Base-by-base conservation (phyloP, 805 yeast genomes). In the Candida ipomoeae region DNA sequence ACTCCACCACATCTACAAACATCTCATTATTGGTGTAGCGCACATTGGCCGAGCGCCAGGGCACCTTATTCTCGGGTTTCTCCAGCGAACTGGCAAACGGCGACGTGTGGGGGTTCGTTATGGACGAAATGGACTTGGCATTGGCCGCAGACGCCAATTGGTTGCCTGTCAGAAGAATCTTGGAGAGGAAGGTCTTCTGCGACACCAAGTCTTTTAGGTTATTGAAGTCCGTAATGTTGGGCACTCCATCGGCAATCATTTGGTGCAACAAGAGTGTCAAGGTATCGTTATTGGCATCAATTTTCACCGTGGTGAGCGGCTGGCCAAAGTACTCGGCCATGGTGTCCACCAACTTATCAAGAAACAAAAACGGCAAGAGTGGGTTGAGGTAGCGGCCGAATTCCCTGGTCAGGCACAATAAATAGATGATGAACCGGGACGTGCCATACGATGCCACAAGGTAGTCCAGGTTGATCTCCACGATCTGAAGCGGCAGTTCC, bases 41-140 rank as follows among this genome's bases (percentile, higher is more conserved):
- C n/a, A 87, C 85, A 55, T 82, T 79, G 4, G 83, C 63, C 43
- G 80, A 74, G 59, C 98, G 78, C 98, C 98, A 92, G 1, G 96
- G 96, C 7, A 71, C 69, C 26, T 49, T 51, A 50, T 42, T 34
- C 49, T 23, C 59, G 41, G 48, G 52, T 17, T 26, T 29, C 26
- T 49, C 40, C 41, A 34, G 21, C n/a, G 48, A 52, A 10, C 44
- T 33, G 2, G 52, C 46, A 13, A 54, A 33, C 5, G 46, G 46
- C 13, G 46, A 44, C 1, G 46, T 26, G 6, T 17, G 39, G 13
- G 40, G 45, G 17, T 45, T 39, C 3, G 58, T 44, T 3, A 60
- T 52, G n/a, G 65, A 58, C n/a, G 56, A 46, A 23, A 60, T 48
- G 1, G 62, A 51, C 47, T 57, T 58, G 45, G 53, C 48, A 56